Evolutionary conservation across 305 asterid species (phyloP), one percentile per base, ranked within the genome.

Genomic region (Fraxinus xanthoxyloides): DNA sequence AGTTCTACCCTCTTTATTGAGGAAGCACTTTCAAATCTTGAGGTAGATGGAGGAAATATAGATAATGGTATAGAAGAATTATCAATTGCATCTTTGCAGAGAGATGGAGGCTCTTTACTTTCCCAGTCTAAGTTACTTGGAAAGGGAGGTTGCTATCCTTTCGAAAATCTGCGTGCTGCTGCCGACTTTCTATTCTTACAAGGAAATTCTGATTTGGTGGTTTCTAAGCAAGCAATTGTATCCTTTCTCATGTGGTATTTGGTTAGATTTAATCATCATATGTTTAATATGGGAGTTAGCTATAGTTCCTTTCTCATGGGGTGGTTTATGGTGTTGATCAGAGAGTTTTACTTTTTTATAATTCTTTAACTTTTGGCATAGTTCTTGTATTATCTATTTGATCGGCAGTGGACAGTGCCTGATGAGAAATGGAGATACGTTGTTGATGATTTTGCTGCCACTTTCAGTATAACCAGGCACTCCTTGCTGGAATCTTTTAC

Each of bases 191-290:
- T 96, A 84, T 96, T 96, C 84, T 86, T 96, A 77, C 93, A 79
- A 82, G 99, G 99, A 86, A 93, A 89, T 87, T 91, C 98, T 79
- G 97, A 92, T 85, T 79, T 93, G 91, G 97, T 92, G 86, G 89
- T 93, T 73, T 90, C 99, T 75, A 96, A 96, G 85, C 97, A 91
- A 85, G 98, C 98, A 80, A 96, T 94, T 77, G 98, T 96, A 94
- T 96, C 99, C 98, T 90, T 63, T 77, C 75, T 77, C 46, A 65
- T 19, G 40, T 48, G 17, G 32, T 65, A 54, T 12, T 32, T n/a
- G 4, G 43, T 69, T 24, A 26, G 73, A 63, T 72, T 23, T 30
- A 63, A 77, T 67, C 56, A 34, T 83, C 70, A 13, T 12, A 61
- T 82, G 26, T 21, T 73, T 56, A 51, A 78, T 54, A 24, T 13